A percentile compares a stretch with the other conserved stretches of the same genome.
phyloP scores from a whole-genome alignment of 2,329 filamentous ascomycete species.

The Daldinia eschscholtzii region DNA sequence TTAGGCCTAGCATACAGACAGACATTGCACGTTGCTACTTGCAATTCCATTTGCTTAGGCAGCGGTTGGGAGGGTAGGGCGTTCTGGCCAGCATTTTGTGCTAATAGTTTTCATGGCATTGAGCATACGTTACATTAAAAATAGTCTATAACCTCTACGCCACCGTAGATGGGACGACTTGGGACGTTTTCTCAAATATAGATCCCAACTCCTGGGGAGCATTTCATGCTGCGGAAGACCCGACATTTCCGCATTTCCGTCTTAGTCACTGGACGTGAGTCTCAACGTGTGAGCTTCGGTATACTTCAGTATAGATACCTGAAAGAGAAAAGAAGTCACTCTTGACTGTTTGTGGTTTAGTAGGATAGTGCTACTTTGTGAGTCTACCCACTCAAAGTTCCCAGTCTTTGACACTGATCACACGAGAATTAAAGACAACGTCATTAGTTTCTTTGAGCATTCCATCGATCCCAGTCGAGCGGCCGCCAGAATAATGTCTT shows the following conservation, averaged over 20 bases:
- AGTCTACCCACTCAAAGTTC: constrained; percentile 30
- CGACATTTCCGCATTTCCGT: constrained; percentile 10
- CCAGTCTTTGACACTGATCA: constrained; percentile 33
- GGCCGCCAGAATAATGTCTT: constrained; percentile 41
- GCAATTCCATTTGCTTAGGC: constrained; percentile 41
- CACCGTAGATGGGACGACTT: constrained; percentile 44
- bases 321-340: neutral
- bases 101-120: constrained; percentile 46
- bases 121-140: constrained; percentile 48
- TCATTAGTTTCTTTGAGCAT: constrained; percentile 27
- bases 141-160: constrained; percentile 43
- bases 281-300: constrained; percentile 24
- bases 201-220: constrained; percentile 36
- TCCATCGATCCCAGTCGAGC: constrained; percentile 20
- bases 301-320: constrained; percentile 19
- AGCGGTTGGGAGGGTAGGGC: constrained; percentile 40
- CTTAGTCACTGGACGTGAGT: constrained; percentile 12
- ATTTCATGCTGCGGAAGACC: constrained; percentile 24
- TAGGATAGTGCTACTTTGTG: constrained; percentile 18
- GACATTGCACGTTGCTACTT: constrained; percentile 43
- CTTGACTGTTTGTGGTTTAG: constrained; percentile 3
- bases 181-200: constrained; percentile 49
- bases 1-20: constrained; percentile 45
- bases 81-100: constrained; percentile 47
- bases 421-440: constrained; percentile 14